Evolutionary conservation across 257 asterid genomes (phyloP).

Genomic region (Rauvolfia tetraphylla): DNA sequence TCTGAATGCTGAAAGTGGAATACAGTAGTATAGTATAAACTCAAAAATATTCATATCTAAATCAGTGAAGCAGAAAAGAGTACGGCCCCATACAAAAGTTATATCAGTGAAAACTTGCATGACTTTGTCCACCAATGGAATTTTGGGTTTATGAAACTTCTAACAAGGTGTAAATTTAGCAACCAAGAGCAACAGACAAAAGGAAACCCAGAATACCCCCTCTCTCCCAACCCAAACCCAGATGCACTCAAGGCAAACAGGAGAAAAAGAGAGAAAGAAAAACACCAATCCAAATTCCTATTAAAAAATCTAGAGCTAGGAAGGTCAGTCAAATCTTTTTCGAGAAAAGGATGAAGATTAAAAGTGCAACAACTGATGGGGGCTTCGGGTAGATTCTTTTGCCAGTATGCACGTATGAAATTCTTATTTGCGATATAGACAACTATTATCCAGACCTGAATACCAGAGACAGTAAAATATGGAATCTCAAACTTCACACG

Average conservation of each 20-base stretch:
- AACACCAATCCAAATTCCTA: neutral
- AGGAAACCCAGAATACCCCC: no score
- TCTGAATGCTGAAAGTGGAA: neutral
- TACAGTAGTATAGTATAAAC: neutral
- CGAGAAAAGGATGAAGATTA: neutral
- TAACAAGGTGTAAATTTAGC: neutral
- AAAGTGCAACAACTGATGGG: neutral
- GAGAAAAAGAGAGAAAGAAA: no score
- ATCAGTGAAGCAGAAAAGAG: neutral
- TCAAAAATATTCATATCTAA: neutral
- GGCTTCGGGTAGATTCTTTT: neutral
- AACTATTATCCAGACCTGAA: conserved; percentile 29
- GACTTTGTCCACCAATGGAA: neutral
- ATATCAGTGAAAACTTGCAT: neutral
- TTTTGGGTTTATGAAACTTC: neutral
- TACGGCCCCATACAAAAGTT: neutral
- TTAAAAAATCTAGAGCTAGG: neutral
- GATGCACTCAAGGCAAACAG: no score
- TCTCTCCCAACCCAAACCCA: no score
- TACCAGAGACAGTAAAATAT: conserved; percentile 50
- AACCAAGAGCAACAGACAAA: neutral
- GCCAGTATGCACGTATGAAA: neutral
- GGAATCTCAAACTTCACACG: conserved; percentile 52
- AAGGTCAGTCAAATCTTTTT: neutral
- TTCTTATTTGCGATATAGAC: neutral